phyloP scores from a whole-genome alignment of 495 filamentous ascomycete genomes.

The Pseudoneurospora amorphoporcata region DNA sequence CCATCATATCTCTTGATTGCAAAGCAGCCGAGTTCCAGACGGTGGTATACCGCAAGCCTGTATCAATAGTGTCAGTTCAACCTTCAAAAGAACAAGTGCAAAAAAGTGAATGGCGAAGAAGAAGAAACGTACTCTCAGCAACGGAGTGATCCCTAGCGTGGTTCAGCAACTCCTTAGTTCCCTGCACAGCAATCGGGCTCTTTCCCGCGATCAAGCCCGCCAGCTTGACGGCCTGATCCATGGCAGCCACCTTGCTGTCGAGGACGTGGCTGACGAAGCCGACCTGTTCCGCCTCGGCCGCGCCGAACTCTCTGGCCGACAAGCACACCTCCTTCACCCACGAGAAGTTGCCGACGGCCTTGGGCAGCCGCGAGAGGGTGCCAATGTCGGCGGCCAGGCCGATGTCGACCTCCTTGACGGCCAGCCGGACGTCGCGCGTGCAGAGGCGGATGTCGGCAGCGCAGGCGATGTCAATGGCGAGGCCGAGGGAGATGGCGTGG shows the following conservation, averaged over 20 bases:
- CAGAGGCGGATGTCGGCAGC: constrained; percentile 75
- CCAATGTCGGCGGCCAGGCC: constrained; percentile 91
- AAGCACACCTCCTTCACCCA: constrained; percentile 92
- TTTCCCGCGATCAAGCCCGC: constrained; percentile 63
- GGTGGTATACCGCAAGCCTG: constrained; percentile 69
- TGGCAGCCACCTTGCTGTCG: constrained; percentile 49
- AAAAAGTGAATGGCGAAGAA: not conserved
- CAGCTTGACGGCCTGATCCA: constrained; percentile 54
- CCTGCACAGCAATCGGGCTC: constrained; percentile 84
- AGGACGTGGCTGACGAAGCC: constrained; percentile 79
- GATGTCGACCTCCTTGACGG: constrained; percentile 93
- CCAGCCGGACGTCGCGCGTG: constrained; percentile 50
- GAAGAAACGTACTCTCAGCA: constrained; percentile 52
- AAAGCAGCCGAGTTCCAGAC: constrained; percentile 80
- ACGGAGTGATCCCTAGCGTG: constrained; percentile 70
- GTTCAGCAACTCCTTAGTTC: constrained; percentile 89
- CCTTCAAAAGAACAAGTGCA: not conserved
- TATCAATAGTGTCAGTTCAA: not conserved
- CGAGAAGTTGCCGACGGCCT: constrained; percentile 60
- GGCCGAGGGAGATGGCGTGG: constrained; percentile 70
- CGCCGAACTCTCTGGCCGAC: constrained; percentile 64
- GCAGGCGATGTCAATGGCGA: constrained; percentile 75
- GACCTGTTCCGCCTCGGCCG: constrained; percentile 68
- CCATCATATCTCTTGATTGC: constrained; percentile 68
- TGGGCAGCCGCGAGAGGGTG: constrained; percentile 75